A percentile compares a stretch with the other conserved stretches of the same genome.
Evolutionary conservation across 768 basidiomycete species (phyloP).

Genomic region (Pulveroboletus sp.): DNA sequence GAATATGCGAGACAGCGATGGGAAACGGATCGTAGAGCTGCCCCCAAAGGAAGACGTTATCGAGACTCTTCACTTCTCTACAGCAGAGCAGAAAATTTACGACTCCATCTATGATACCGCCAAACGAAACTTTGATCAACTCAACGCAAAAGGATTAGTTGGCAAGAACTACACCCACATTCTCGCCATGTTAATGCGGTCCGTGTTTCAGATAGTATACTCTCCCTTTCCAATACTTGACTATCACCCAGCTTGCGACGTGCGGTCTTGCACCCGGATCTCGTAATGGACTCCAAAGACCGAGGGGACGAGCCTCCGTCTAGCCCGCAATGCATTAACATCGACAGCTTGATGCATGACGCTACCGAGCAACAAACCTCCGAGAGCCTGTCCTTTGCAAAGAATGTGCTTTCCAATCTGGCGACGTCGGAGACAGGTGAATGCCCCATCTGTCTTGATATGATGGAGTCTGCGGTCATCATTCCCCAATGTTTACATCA

Average conservation of each 20-base stretch:
- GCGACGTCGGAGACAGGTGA: slow-evolving; percentile 52
- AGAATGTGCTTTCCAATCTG: slow-evolving; percentile 63
- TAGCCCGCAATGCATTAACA: slow-evolving; percentile 41
- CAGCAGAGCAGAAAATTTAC: slow-evolving; percentile 83
- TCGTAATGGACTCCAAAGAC: slow-evolving; percentile 62
- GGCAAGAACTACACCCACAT: slow-evolving; percentile 85
- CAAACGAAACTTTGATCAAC: slow-evolving; percentile 75
- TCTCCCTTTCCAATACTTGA: slow-evolving; percentile 3
- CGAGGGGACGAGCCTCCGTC: slow-evolving; percentile 35
- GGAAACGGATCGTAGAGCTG: slow-evolving; percentile 84
- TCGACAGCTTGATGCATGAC: slow-evolving; percentile 57
- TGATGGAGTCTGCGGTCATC: slow-evolving; percentile 66
- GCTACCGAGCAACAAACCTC: slow-evolving; percentile 40
- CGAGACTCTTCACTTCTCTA: slow-evolving; percentile 77
- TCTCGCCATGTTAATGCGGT: slow-evolving; percentile 95
- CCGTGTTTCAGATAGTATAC: slow-evolving; percentile 16
- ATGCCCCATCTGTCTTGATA: slow-evolving; percentile 81
- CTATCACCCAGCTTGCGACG: slow-evolving; percentile 64
- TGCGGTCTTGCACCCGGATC: slow-evolving; percentile 86
- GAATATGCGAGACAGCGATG: slow-evolving; percentile 83
- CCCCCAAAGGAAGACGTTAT: slow-evolving; percentile 79
- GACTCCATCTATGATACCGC: slow-evolving; percentile 80
- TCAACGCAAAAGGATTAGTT: slow-evolving; percentile 75
- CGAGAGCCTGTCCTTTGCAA: slow-evolving; percentile 49
- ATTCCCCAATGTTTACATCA: slow-evolving; percentile 76